Base-by-base conservation (phyloP, 2,329 filamentous ascomycete genomes). In the Thielaviopsis musarum region DNA sequence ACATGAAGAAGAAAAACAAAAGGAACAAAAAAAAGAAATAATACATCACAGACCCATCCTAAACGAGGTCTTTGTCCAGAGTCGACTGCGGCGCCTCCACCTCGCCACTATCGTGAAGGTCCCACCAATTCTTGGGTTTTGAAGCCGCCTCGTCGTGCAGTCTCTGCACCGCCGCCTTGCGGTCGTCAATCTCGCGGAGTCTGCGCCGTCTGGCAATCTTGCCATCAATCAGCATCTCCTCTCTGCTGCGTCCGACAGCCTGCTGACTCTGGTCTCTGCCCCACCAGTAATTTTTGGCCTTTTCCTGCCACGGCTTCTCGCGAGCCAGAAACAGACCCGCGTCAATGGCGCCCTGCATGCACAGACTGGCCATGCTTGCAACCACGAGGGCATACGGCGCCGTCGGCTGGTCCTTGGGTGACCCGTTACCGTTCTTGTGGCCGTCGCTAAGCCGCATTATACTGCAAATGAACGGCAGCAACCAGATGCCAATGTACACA, bases 401-500 rank as follows among this genome's bases (percentile, higher is more conserved):
- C 10, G 56, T 26, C 22, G 30, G 26, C 7, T 41, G 54, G 9
- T 56, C 53, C n/a, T 34, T 53, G 0, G 64, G 65, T 5, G 56
- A 59, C 13, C 64, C 62, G 34, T 65, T 65, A 17, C 65, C 63
- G 12, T 62, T 51, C 5, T 60, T 56, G 2, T 61, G 34, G 2
- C 60, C 57, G 59, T 69, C 67, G 63, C 75, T 73, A 69, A 83
- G 86, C 58, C 75, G 76, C 56, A 83, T 70, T 56, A 82, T 74
- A 67, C 90, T 84, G 1, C 75, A 75, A 1, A 83, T 71, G 65
- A 90, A 87, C 0, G 87, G 87, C 7, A 87, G 71, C 3, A 85
- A 70, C 87, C 87, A 91, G 64, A 88, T 80, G 4, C 80, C 69
- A 21, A 87, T 75, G 69, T 91, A 91, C 3, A 86, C 77, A 19